phyloP scores from a whole-genome alignment of 1,139 yeast species.

The Pichia kudriavzevii region DNA sequence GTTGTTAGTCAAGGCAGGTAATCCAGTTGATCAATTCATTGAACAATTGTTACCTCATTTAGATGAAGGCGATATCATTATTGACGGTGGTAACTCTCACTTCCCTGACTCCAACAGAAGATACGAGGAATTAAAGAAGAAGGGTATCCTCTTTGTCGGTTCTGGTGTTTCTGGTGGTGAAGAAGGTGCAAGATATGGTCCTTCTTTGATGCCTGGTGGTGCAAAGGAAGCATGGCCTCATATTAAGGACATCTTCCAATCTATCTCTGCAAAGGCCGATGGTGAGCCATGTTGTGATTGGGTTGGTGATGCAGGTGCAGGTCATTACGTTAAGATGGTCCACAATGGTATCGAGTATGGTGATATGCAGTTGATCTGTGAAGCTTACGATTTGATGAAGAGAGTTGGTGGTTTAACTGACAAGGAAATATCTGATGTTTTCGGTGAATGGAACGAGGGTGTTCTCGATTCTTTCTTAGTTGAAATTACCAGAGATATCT shows the following conservation, averaged over 20 bases:
- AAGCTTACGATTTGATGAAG: conserved; percentile 94
- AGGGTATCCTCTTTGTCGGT: conserved; percentile 92
- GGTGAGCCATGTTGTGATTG: conserved; percentile 99
- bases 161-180: conserved; percentile 99
- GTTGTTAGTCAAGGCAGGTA: conserved; percentile 93
- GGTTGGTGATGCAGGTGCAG: conserved; percentile 99
- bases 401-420: conserved; percentile 86
- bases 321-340: conserved; percentile 99
- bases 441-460: conserved; percentile 92
- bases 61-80: conserved; percentile 96
- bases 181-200: conserved; percentile 99
- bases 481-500: conserved; percentile 94
- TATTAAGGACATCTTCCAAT: conserved; percentile 93
- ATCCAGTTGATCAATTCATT: conserved; percentile 89
- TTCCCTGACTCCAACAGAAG: conserved; percentile 99
- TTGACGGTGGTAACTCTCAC: conserved; percentile 99
- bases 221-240: conserved; percentile 98
- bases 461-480: conserved; percentile 94
- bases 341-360: conserved; percentile 99
- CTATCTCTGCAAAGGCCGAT: conserved; percentile 90
- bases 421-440: conserved; percentile 91
- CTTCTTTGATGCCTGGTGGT: conserved; percentile 99
- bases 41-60: conserved; percentile 80
- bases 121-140: conserved; percentile 74
- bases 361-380: conserved; percentile 98